These are phyloP conservation scores for Globisporangium rhizosaccharum DNA, from an alignment of 352 stramenopile species.

Conservation along the genomic window DNA sequence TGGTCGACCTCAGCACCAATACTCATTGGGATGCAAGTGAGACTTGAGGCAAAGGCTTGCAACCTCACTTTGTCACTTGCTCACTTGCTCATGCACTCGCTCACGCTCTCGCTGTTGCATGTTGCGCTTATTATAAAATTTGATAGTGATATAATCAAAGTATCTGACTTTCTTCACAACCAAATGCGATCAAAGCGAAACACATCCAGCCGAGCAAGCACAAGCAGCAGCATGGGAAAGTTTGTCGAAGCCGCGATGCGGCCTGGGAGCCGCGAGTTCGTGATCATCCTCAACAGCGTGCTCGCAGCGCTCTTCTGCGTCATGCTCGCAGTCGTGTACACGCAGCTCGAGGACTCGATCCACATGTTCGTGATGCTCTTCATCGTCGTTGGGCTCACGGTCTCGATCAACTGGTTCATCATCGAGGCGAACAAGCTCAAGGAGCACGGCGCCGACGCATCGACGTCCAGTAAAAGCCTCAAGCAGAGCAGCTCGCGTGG, in stretches of 20 bases:
- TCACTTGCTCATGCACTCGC: neutral
- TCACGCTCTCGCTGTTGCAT: neutral
- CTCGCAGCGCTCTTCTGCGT: constrained; percentile 64
- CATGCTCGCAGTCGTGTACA: constrained; percentile 73
- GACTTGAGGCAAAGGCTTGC: no score
- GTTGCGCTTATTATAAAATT: no score
- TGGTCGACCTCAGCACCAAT: no score
- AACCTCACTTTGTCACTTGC: neutral
- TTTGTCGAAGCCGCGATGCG: constrained; percentile 46
- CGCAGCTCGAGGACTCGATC: constrained; percentile 75
- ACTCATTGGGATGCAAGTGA: no score
- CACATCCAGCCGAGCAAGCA: no score
- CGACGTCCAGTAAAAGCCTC: neutral
- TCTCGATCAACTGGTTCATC: constrained; percentile 88
- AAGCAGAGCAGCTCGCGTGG: constrained; percentile 20
- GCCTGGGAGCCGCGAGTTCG: constrained; percentile 72
- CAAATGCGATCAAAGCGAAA: neutral
- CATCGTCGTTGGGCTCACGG: constrained; percentile 67
- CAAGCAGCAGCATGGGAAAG: constrained; percentile 16
- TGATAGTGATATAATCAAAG: neutral
- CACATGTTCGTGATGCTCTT: constrained; percentile 85
- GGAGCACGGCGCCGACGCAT: constrained; percentile 19
- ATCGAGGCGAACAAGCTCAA: constrained; percentile 66
- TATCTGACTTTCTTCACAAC: neutral
- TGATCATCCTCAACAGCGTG: constrained; percentile 65